These are phyloP conservation scores for Paramarasmius palmivorus DNA, from an alignment of 1,284 basidiomycete genomes.

Conservation along the genomic window DNA sequence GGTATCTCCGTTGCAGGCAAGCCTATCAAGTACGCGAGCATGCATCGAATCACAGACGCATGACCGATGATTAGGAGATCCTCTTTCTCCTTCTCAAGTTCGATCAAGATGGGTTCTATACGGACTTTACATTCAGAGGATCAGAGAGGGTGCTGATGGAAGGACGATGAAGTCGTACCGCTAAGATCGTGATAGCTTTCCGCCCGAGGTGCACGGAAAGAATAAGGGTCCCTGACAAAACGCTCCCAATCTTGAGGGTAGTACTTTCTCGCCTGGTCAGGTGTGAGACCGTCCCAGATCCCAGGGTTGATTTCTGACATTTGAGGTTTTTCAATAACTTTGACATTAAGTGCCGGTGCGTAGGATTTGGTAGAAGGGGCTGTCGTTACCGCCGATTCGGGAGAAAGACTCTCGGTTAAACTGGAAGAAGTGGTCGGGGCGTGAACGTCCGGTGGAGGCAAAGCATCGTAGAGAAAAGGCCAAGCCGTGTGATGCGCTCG, in stretches of 20 bases:
- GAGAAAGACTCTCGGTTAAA: neutral
- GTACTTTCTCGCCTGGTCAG: slow-evolving; percentile 85
- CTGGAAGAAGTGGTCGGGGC: neutral
- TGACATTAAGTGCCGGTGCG: slow-evolving; percentile 50
- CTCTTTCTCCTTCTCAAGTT: slow-evolving; percentile 79
- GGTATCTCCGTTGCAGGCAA: slow-evolving; percentile 96
- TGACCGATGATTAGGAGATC: slow-evolving; percentile 82
- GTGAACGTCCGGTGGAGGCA: slow-evolving; percentile 14
- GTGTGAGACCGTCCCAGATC: slow-evolving; percentile 93
- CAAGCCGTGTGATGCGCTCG: slow-evolving; percentile 94
- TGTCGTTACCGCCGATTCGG: slow-evolving; percentile 11
- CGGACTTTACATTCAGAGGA: slow-evolving; percentile 46
- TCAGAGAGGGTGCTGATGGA: neutral
- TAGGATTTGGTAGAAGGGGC: slow-evolving; percentile 15
- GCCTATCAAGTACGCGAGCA: slow-evolving; percentile 90
- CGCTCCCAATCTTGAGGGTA: slow-evolving; percentile 95
- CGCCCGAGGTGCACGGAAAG: slow-evolving; percentile 88
- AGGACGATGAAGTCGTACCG: slow-evolving; percentile 43
- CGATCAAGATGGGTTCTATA: slow-evolving; percentile 82
- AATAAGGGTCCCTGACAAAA: slow-evolving; percentile 91
- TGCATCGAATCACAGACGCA: slow-evolving; percentile 96
- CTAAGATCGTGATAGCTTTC: slow-evolving; percentile 92
- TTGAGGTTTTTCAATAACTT: slow-evolving; percentile 92
- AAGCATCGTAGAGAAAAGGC: slow-evolving; percentile 74
- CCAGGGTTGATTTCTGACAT: slow-evolving; percentile 99